Evolutionary conservation across 352 stramenopile genomes (phyloP).

Genomic region (Phytophthora palmivora): DNA sequence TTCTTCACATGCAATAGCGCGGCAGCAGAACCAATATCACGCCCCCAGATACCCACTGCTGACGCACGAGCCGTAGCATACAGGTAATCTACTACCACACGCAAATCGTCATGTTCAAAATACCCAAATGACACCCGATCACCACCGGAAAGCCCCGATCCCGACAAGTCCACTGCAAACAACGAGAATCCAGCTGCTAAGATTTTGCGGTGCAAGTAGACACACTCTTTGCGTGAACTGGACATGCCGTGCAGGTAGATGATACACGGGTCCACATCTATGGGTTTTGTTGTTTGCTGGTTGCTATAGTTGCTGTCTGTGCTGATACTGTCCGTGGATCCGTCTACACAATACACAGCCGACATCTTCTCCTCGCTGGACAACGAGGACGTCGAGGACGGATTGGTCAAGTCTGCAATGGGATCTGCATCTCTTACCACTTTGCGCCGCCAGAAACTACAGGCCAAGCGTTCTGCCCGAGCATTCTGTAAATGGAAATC

Average conservation of each 20-base stretch:
- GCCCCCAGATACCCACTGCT: conserved; percentile 68
- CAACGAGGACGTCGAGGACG: conserved; percentile 5
- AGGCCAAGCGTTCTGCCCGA: conserved; percentile 61
- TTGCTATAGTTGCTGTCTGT: conserved; percentile 37
- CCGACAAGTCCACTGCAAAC: conserved; percentile 77
- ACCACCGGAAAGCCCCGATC: conserved; percentile 70
- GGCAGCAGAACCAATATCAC: conserved; percentile 64
- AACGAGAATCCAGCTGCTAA: conserved; percentile 71
- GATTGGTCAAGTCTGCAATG: conserved; percentile 22
- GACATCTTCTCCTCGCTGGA: conserved; percentile 25
- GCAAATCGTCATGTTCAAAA: conserved; percentile 76
- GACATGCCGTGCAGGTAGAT: conserved; percentile 85
- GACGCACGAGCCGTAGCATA: conserved; percentile 67
- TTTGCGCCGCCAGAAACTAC: conserved; percentile 71
- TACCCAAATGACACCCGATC: conserved; percentile 73
- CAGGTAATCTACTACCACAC: conserved; percentile 64
- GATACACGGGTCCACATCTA: conserved; percentile 53
- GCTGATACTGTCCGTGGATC: conserved; percentile 24
- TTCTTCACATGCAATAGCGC: conserved; percentile 63
- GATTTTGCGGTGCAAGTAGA: conserved; percentile 67
- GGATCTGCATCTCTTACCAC: conserved; percentile 28
- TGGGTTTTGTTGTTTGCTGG: neutral
- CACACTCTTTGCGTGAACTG: conserved; percentile 75
- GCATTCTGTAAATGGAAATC: conserved; percentile 68
- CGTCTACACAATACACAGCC: conserved; percentile 2